phyloP scores from a whole-genome alignment of 164 flowering plant genomes.

The Dillenia suffruticosa region DNA sequence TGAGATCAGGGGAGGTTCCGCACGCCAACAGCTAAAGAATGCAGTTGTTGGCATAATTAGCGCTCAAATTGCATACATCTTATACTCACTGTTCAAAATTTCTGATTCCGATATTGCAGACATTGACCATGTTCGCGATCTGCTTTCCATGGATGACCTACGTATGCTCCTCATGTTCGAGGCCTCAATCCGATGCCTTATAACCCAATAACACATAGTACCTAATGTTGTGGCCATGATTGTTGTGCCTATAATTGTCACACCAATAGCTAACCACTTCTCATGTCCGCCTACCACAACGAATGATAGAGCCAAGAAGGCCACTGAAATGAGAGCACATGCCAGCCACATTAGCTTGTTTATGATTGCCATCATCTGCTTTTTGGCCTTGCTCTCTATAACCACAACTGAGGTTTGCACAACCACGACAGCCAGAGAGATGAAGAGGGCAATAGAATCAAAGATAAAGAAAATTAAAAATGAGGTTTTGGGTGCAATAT shows the following conservation, averaged over 20 bases:
- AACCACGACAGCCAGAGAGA: conserved; percentile 62
- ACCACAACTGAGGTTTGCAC: conserved; percentile 96
- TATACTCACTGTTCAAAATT: conserved; percentile 41
- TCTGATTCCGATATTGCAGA: conserved; percentile 63
- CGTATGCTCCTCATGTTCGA: conserved; percentile 50
- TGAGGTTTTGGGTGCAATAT: conserved; percentile 47
- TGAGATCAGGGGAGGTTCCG: no score
- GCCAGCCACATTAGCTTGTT: conserved; percentile 99
- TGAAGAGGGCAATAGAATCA: conserved; percentile 87
- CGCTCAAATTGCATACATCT: conserved; percentile 79
- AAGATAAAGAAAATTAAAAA: conserved; percentile 82
- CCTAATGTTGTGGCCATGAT: conserved; percentile 82
- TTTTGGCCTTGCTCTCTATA: conserved; percentile 91
- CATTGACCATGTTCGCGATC: conserved; percentile 48
- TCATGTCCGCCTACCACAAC: conserved; percentile 69
- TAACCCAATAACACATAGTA: conserved; percentile 78
- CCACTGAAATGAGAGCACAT: conserved; percentile 74
- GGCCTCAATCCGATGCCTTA: conserved; percentile 72
- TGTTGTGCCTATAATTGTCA: conserved; percentile 68
- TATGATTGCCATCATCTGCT: conserved; percentile 84
- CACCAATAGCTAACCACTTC: conserved; percentile 77
- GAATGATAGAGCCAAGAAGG: conserved; percentile 72
- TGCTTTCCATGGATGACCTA: conserved; percentile 48
- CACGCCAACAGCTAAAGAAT: neutral
- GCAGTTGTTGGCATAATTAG: neutral